phyloP scores from a whole-genome alignment of 225 moss, liverwort and hornwort genomes.

The Takakia lepidozioides region DNA sequence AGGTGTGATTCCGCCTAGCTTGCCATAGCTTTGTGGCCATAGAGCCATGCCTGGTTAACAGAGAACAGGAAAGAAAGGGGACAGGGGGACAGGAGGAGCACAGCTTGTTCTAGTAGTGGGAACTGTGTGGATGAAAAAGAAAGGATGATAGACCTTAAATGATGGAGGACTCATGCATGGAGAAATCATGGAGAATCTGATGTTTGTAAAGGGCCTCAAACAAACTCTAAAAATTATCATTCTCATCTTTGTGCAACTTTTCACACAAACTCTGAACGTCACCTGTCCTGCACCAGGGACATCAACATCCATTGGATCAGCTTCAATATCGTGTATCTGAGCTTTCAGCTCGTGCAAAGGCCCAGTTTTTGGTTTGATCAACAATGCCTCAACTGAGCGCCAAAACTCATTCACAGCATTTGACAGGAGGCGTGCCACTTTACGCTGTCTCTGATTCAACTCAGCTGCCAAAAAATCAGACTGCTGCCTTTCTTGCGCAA shows the following conservation, averaged over 20 bases:
- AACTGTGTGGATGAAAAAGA: too few relatives aligned
- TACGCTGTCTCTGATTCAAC: conserved; percentile 40
- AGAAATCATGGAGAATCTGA: too few relatives aligned
- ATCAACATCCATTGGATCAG: conserved; percentile 77
- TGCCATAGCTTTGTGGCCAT: too few relatives aligned
- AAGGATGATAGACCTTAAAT: background rate
- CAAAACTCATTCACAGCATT: conserved; percentile 65
- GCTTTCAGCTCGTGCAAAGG: conserved; percentile 9
- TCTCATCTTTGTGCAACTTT: too few relatives aligned
- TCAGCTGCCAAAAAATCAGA: conserved; percentile 38
- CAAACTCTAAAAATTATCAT: too few relatives aligned
- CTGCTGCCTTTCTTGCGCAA: conserved; percentile 35
- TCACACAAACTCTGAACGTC: background rate
- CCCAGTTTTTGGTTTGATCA: conserved; percentile 27
- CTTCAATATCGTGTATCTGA: conserved; percentile 29
- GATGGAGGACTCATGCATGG: background rate
- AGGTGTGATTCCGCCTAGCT: background rate
- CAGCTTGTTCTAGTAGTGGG: too few relatives aligned
- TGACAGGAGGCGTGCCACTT: conserved; percentile 51
- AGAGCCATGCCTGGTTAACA: too few relatives aligned
- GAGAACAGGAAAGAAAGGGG: too few relatives aligned
- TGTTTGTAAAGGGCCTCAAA: too few relatives aligned
- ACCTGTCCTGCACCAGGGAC: conserved; percentile 44
- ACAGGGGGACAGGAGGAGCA: too few relatives aligned
- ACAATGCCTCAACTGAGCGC: conserved; percentile 39